phyloP scores from a whole-genome alignment of 805 yeast genomes.

The Metschnikowia vanudenii region DNA sequence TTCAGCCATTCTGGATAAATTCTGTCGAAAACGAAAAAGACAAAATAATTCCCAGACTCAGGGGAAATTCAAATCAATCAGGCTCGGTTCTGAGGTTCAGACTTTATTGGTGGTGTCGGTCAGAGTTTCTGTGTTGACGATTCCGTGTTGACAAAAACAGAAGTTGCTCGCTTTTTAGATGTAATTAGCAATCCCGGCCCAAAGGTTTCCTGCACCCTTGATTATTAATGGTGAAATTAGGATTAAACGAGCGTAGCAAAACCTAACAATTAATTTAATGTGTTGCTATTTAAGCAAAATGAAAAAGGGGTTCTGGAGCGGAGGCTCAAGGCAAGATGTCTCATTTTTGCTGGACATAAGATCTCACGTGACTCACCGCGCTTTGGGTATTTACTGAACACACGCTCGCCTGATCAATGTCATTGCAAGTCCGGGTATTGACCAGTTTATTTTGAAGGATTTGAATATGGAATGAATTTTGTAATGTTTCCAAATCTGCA shows the following conservation, averaged over 20 bases:
- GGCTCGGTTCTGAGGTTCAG: background rate
- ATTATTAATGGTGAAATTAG: background rate
- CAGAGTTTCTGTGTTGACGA: background rate
- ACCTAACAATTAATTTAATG: background rate
- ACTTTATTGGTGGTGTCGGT: background rate
- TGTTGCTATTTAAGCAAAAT: background rate
- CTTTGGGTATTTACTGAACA: background rate
- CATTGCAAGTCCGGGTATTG: background rate
- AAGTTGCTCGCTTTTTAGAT: background rate
- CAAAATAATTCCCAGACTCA: background rate
- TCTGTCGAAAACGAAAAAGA: no score
- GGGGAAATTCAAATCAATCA: background rate
- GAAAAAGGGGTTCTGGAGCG: background rate
- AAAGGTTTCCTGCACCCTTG: conserved; percentile 24
- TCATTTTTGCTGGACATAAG: conserved; percentile 5
- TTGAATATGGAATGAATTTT: no score
- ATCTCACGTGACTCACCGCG: conserved; percentile 9
- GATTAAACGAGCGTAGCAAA: conserved; percentile 1
- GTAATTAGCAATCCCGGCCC: background rate
- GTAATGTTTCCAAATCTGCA: no score
- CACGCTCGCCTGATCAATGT: background rate
- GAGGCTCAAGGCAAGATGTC: background rate
- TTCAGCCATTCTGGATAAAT: conserved; percentile 40
- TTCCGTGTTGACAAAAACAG: conserved; percentile 1
- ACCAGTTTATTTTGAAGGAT: no score